Evolutionary conservation across 2,329 filamentous ascomycete species (phyloP), one percentile per base, ranked within the genome.

Genomic region (Trichoderma pleuroti): DNA sequence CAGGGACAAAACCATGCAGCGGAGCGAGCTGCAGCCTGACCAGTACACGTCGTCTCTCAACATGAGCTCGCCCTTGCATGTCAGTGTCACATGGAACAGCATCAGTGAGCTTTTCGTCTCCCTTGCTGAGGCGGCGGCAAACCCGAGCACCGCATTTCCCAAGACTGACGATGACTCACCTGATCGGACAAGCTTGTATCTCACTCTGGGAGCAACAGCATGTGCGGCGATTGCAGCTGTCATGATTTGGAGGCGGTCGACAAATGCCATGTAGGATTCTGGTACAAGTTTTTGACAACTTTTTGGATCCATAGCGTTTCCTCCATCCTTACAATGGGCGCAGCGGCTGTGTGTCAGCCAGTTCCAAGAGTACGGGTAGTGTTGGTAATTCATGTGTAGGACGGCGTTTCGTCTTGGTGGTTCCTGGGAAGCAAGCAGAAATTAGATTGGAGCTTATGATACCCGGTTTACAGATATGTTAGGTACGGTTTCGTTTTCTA

Each of bases 1-100:
- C 80, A 90, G 92, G 75, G 96, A 99, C 80, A 97, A 97, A 80
- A 97, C 95, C 4, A 98, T 94, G n/a, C 96, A 99, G 82, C 88
- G 96, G 71, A 92, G 92, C 72, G 93, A 97, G 80, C 84, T 91
- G 73, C 95, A 98, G 80, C 96, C 96, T 1, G 96, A 99, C 78
- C 91, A 94, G 73, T 98, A 98, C 81, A 97, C 94, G 0, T 89
- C 91, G 64, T 86, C 87, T 46, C 84, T 97, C 75, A 94, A 93
- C 78, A 97, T 98, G 92, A 90, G 92, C 69, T 91, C 94, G 3
- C 96, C 96, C 7, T 84, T 98, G 52, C 97, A 99, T 82, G 96
- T 98, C 67, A 97, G 93, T 77, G 94, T 96, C 34, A 96, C 92
- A 8, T 99, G 96, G 96, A 90, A 88, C 76, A 97, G 93, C 76